phyloP scores from a whole-genome alignment of 768 basidiomycete genomes.

The Albatrellus ellisii region DNA sequence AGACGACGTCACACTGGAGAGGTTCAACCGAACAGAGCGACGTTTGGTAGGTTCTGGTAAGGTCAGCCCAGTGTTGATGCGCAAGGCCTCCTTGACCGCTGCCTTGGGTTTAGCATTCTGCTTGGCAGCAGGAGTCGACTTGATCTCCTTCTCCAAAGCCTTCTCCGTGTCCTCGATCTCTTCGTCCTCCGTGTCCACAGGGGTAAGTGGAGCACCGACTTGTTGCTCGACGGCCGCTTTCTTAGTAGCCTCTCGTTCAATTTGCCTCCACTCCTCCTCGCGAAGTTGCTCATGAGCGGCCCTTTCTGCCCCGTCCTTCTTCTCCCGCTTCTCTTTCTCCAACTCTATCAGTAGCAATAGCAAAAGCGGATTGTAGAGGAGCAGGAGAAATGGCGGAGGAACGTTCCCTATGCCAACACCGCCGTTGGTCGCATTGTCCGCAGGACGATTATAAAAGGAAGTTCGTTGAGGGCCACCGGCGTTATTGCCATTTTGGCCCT shows the following conservation, averaged over 20 bases:
- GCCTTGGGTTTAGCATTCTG: slow-evolving; percentile 30
- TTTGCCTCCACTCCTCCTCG: slow-evolving; percentile 25
- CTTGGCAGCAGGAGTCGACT: slow-evolving; percentile 12
- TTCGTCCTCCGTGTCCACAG: slow-evolving; percentile 30
- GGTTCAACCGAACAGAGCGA: slow-evolving; percentile 64
- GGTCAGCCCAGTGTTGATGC: slow-evolving; percentile 47
- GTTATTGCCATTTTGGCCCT: slow-evolving; percentile 11
- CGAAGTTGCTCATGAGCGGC: slow-evolving; percentile 20
- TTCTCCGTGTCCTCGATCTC: slow-evolving; percentile 33
- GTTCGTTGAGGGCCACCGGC: slow-evolving; percentile 34
- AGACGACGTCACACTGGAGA: slow-evolving; percentile 37
- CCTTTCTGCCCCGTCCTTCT: slow-evolving; percentile 29
- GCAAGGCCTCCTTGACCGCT: slow-evolving; percentile 38
- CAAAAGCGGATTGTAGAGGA: slow-evolving; percentile 20
- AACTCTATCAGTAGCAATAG: slow-evolving; percentile 31
- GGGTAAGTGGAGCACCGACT: slow-evolving; percentile 22
- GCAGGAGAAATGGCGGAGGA: slow-evolving; percentile 28
- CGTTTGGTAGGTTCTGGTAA: slow-evolving; percentile 31
- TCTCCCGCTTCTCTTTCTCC: slow-evolving; percentile 25
- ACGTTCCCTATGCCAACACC: slow-evolving; percentile 28
- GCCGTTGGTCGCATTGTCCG: slow-evolving; percentile 35
- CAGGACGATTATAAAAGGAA: slow-evolving; percentile 48
- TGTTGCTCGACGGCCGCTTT: slow-evolving; percentile 21
- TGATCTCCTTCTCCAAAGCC: slow-evolving; percentile 18
- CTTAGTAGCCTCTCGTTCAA: too few species aligned